Evolutionary conservation across 108 stramenopile species (phyloP).

Genomic region (Skeletonema grethae): DNA sequence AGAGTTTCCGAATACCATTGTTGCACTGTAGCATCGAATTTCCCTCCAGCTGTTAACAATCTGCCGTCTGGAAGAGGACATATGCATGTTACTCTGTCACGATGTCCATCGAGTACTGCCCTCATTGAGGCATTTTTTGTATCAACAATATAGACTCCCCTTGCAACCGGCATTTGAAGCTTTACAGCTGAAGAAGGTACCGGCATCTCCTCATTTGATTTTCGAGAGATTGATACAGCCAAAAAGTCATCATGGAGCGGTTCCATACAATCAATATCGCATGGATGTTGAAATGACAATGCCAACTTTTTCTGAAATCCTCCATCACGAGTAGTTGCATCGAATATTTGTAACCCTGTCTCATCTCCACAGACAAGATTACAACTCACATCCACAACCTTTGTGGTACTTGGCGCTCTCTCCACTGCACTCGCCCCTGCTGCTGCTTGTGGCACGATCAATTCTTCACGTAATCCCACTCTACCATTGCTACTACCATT

Average conservation of each 20-base stretch:
- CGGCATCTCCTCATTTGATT: neutral
- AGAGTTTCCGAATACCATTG: conserved; percentile 41
- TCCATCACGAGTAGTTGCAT: neutral
- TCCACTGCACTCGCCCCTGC: conserved; percentile 10
- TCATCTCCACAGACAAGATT: conserved; percentile 33
- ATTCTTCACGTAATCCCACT: neutral
- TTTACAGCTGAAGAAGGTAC: neutral
- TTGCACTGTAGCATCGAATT: conserved; percentile 52
- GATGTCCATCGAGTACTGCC: conserved; percentile 40
- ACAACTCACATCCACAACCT: conserved; percentile 8
- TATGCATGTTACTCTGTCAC: conserved; percentile 48
- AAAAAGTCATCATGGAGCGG: conserved; percentile 20
- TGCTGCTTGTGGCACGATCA: conserved; percentile 13
- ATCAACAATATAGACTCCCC: conserved; percentile 41
- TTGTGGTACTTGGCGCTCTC: neutral
- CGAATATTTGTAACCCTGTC: neutral
- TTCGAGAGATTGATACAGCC: conserved; percentile 37
- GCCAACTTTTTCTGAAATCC: neutral
- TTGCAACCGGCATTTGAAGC: conserved; percentile 11
- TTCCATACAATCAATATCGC: conserved; percentile 36
- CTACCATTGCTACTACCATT: conserved; percentile 15
- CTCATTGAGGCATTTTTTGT: neutral
- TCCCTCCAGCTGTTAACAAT: conserved; percentile 55
- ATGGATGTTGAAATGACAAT: neutral
- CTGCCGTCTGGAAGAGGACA: conserved; percentile 53